Evolutionary conservation across 352 stramenopile genomes (phyloP).

Genomic region (Phytophthora fragariaefolia): DNA sequence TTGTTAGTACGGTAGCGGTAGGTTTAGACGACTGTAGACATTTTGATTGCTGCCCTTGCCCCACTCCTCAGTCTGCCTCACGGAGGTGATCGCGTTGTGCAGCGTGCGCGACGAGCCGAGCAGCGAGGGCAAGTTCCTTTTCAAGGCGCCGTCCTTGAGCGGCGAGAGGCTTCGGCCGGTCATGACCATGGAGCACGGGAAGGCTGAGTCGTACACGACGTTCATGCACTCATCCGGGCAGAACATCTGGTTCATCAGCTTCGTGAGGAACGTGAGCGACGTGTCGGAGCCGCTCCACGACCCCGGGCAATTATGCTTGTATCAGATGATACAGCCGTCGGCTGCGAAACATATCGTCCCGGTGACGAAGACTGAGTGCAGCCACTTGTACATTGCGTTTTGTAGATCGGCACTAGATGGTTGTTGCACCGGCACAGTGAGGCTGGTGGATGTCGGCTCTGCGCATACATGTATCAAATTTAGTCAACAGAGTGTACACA

Average conservation of each 20-base stretch:
- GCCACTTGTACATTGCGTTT: not conserved
- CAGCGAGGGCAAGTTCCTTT: not conserved
- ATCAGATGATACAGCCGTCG: conserved; percentile 1
- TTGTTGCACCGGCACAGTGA: not conserved
- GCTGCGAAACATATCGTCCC: conserved; percentile 1
- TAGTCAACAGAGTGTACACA: not conserved
- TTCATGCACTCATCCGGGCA: not conserved
- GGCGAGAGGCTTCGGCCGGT: not conserved
- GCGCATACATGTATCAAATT: not conserved
- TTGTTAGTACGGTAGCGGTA: not conserved
- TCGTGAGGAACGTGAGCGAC: not conserved
- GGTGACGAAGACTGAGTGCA: not conserved
- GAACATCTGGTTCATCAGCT: not conserved
- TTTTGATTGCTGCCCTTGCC: not conserved
- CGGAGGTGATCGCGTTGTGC: not conserved
- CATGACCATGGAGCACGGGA: not conserved
- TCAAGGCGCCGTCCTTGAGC: not conserved
- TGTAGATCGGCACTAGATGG: not conserved
- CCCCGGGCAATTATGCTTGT: not conserved
- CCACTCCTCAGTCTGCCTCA: not conserved
- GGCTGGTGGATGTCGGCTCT: not conserved
- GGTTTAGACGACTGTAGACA: not conserved
- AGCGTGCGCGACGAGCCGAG: not conserved
- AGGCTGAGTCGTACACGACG: conserved; percentile 1
- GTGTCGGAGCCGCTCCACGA: not conserved